Base-by-base conservation (phyloP, 352 stramenopile species). In the Pythium scleroteichum region DNA sequence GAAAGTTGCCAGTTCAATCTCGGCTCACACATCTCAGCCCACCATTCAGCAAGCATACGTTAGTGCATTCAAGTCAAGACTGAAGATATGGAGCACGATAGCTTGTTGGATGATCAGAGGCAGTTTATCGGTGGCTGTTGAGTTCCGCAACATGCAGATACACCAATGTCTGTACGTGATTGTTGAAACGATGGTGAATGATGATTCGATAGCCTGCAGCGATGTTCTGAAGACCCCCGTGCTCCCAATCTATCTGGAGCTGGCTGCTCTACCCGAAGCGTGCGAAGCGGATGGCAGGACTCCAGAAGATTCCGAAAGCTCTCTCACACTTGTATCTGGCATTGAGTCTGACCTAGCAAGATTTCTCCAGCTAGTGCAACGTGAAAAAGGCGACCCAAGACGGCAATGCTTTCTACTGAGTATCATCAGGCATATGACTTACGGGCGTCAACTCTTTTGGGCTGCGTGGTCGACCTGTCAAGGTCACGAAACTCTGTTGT, bases 131-230 rank as follows among this genome's bases (percentile, higher is more conserved):
- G 59, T 82, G 23, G 76, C 68, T 47, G 49, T 74, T 17, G 78
- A 79, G 17, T 90, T 89, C 52, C 79, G 83, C 14, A 67, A 87
- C 41, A 56, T 80, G 3, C 69, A 73, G 14, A 73, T 83, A n/a
- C 69, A 86, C 23, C 59, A 85, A 50, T 82, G 72, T 0, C 38
- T 91, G 9, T 90, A 93, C 38, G 48, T 63, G 8, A 80, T 93
- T 40, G 68, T 59, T n/a, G 77, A 80, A 32, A 58, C 54, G 13
- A 46, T 86, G 4, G 22, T 87, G 14, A 60, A 40, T 9, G 62
- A 59, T 23, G 63, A 66, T 6, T 6, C 24, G 4, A 26, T 45
- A 23, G 17, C 16, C n/a, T 19, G 48, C 5, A 55, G 49, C 17
- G 61, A 54, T 1, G 40, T 47, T 27, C 19, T 4, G 8, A 78